Percentiles rank a stretch among this genome's conserved stretches.
Conservation (phyloP, 345 rosid species). For the Gossypium stocksii region DNA sequence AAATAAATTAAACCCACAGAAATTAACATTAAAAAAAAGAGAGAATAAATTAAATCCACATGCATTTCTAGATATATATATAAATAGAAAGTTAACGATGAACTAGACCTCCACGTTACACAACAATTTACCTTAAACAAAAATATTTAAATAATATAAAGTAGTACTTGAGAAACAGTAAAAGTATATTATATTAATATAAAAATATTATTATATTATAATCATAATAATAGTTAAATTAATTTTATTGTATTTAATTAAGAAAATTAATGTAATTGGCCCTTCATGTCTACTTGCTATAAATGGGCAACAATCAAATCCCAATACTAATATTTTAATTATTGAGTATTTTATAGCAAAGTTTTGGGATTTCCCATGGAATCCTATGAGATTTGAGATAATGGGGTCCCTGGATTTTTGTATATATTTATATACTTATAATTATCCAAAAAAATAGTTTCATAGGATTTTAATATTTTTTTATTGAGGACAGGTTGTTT, state of each 20-base stretch:
- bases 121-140: not conserved
- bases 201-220: not conserved
- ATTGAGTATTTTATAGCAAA: not conserved
- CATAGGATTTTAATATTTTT: not conserved
- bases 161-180: not conserved
- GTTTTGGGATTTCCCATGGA: not conserved
- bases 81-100: not conserved
- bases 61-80: not conserved
- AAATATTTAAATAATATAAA: not conserved
- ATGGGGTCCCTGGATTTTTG: not conserved
- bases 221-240: not conserved
- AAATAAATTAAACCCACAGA: not conserved
- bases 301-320: conserved; percentile 5
- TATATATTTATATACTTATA: not conserved
- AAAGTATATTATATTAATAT: not conserved
- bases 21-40: not conserved
- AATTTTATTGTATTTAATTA: not conserved
- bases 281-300: conserved; percentile 10
- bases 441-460: not conserved
- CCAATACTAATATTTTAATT: not conserved
- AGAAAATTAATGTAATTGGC: not conserved
- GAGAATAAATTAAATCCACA: not conserved
- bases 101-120: not conserved
- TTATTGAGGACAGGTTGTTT: not conserved
- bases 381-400: not conserved